Percentiles rank a stretch among this genome's conserved stretches.
phyloP scores from a whole-genome alignment of 306 rosid species.

The Castanopsis chinensis region DNA sequence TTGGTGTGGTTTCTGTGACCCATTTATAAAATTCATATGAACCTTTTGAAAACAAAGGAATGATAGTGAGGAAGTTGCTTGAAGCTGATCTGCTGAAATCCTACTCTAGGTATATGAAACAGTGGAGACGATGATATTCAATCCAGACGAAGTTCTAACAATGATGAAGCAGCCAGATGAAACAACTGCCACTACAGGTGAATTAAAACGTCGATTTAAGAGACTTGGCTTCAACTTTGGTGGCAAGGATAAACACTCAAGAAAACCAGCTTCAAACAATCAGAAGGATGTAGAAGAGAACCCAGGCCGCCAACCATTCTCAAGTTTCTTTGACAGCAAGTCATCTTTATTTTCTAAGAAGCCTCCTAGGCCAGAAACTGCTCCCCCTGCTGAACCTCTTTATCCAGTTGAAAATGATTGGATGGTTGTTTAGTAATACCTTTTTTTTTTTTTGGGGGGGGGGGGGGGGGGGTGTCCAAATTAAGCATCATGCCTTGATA shows the following conservation, averaged over 20 bases:
- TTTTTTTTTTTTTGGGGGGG: neutral
- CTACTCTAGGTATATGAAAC: conserved; percentile 75
- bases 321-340: conserved; percentile 78
- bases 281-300: conserved; percentile 40
- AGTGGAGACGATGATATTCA: conserved; percentile 71
- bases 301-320: conserved; percentile 57
- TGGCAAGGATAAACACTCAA: conserved; percentile 53
- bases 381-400: conserved; percentile 32
- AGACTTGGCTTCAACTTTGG: conserved; percentile 68
- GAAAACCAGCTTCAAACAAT: conserved; percentile 44
- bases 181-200: conserved; percentile 27
- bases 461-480: neutral
- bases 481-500: conserved; percentile 8
- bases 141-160: conserved; percentile 81
- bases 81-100: conserved; percentile 1
- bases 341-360: conserved; percentile 79
- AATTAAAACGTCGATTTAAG: conserved; percentile 62
- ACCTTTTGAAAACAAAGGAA: neutral
- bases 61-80: neutral
- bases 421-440: conserved; percentile 45
- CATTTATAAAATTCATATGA: too few species aligned
- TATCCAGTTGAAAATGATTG: conserved; percentile 38
- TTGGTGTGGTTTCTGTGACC: too few species aligned
- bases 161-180: conserved; percentile 72
- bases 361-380: conserved; percentile 52